Evolutionary conservation across 2,329 filamentous ascomycete species (phyloP).

Genomic region (Aureobasidium pullulans): DNA sequence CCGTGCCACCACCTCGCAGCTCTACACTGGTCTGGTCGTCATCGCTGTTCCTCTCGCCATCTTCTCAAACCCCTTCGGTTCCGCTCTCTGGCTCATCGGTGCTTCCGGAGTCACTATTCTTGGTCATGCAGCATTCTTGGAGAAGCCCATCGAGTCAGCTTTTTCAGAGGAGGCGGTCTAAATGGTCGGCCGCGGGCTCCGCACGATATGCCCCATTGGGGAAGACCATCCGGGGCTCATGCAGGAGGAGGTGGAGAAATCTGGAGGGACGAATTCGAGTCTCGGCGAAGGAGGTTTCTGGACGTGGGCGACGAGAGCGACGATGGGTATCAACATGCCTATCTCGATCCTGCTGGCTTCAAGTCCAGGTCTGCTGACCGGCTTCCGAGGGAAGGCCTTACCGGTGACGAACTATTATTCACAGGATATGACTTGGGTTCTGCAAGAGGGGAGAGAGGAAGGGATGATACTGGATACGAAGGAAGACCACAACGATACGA

Average conservation of each 20-base stretch:
- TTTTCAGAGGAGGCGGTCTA: slow-evolving; percentile 99
- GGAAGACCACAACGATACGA: slow-evolving; percentile 41
- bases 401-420: slow-evolving; percentile 42
- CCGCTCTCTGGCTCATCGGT: slow-evolving; percentile 90
- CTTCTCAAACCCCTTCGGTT: slow-evolving; percentile 74
- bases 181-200: slow-evolving; percentile 99
- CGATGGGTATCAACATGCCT: slow-evolving; percentile 34
- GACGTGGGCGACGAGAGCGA: slow-evolving; percentile 55
- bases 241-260: slow-evolving; percentile 42
- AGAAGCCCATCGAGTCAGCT: slow-evolving; percentile 99
- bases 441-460: slow-evolving; percentile 31
- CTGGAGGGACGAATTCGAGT: slow-evolving; percentile 48
- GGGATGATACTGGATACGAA: slow-evolving; percentile 35
- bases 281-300: slow-evolving; percentile 50
- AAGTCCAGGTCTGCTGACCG: slow-evolving; percentile 16
- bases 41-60: slow-evolving; percentile 79
- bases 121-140: slow-evolving; percentile 90
- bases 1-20: slow-evolving; percentile 80
- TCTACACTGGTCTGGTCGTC: slow-evolving; percentile 82
- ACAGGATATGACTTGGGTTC: slow-evolving; percentile 40
- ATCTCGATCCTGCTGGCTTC: slow-evolving; percentile 33
- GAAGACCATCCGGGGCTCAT: slow-evolving; percentile 86
- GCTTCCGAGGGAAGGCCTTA: slow-evolving; percentile 26
- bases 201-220: slow-evolving; percentile 76
- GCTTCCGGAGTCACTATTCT: slow-evolving; percentile 89